Base-by-base conservation (phyloP, 768 basidiomycete genomes). In the Lactarius akahatsu region DNA sequence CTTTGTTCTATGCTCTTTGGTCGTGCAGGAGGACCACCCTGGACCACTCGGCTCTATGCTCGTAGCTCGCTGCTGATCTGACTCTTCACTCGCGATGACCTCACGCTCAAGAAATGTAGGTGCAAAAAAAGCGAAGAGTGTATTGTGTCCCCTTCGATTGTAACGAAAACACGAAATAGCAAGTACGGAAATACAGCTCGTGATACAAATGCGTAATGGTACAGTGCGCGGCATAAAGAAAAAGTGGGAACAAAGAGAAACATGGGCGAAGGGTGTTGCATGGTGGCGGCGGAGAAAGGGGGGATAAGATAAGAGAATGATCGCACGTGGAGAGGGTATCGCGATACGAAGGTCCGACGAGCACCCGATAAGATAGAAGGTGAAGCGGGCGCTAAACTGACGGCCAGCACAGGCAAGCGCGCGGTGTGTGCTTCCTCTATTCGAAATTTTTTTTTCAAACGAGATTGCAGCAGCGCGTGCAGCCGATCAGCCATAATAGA, bases 401-500 rank as follows among this genome's bases (percentile, higher is more conserved):
- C 61, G 58, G 3, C 68, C 65, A 62, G 65, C 52, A 57, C 57
- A 11, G 26, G 18, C 11, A 15, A 30, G 32, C 56, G 61, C 47
- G 59, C 13, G 34, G 6, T 28, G 10, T 47, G 59, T 52, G 50
- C 50, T 55, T 45, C 57, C 59, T 70, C 69, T 54, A 66, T 52
- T 70, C 60, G 59, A 36, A n/a, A 47, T 47, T 28, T 52, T 26
- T 23, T 23, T 50, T 61, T 34, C 34, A 67, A 38, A 69, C 8
- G 45, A 67, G 61, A 47, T 50, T 40, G 34, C 62, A 60, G 45
- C 40, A 66, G 45, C 64, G 64, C 26, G 58, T 34, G 59, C 68
- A 62, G 47, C 64, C 58, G 30, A 59, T 70, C 61, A 70, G 7
- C 69, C 69, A 50, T 70, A 70, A 32, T 62, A 70, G 30, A 70